phyloP scores from a whole-genome alignment of 108 stramenopile genomes.

The Fragilariopsis cylindrus region DNA sequence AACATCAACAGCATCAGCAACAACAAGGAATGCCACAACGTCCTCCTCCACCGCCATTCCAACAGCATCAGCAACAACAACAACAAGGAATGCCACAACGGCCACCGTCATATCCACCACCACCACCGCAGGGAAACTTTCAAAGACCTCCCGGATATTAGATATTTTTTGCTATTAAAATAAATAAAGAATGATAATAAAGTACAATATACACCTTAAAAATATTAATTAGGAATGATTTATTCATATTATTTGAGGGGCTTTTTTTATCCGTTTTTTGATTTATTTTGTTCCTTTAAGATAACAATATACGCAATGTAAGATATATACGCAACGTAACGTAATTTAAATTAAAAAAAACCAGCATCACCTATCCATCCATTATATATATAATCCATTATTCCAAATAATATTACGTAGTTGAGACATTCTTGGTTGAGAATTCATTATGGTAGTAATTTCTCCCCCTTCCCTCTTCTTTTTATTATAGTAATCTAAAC shows the following conservation, averaged over 20 bases:
- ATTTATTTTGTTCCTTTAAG: not conserved
- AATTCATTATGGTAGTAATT: too few relatives aligned
- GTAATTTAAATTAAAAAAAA: too few relatives aligned
- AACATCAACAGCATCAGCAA: slow-evolving; percentile 2
- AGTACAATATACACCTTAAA: not conserved
- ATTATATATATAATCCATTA: too few relatives aligned
- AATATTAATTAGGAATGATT: not conserved
- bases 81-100: slow-evolving; percentile 2
- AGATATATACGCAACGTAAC: too few relatives aligned
- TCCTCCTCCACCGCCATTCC: slow-evolving; percentile 6
- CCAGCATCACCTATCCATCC: not conserved
- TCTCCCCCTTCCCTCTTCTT: too few relatives aligned
- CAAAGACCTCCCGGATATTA: slow-evolving; percentile 18
- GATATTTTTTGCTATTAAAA: not conserved
- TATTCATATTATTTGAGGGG: not conserved
- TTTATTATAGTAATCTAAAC: not conserved
- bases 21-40: slow-evolving; percentile 1
- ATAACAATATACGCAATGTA: not conserved
- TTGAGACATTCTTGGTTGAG: too few relatives aligned
- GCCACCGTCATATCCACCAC: slow-evolving; percentile 10
- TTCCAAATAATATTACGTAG: too few relatives aligned
- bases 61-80: not conserved
- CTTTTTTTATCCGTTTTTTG: not conserved
- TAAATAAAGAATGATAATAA: not conserved
- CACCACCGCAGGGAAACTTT: slow-evolving; percentile 5